Evolutionary conservation across 2,329 filamentous ascomycete species (phyloP), one percentile per base, ranked within the genome.

Genomic region (Beauveria sp.): DNA sequence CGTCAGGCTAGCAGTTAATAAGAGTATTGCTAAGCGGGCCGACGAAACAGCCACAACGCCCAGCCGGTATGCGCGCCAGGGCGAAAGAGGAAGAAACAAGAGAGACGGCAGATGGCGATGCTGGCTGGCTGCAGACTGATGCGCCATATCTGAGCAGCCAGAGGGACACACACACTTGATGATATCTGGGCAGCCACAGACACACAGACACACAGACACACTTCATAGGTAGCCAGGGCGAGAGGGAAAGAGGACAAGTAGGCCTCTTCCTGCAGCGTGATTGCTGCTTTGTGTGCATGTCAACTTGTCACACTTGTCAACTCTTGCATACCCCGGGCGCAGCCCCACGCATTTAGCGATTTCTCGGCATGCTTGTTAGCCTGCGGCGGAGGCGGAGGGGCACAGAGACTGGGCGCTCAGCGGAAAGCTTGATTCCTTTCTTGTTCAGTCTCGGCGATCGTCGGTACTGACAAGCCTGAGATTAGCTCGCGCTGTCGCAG

Each of bases 381-480:
- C 34, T 61, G 52, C 43, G 43, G 59, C 59, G 59, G 59, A 51
- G 50, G 58, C 50, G 59, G 59, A 55, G 51, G 61, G 63, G 59
- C 56, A 62, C 56, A 55, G 37, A 62, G 56, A 50, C 63, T 64
- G 52, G 63, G 63, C 61, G 60, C 59, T 47, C 52, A 62, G 63
- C 61, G 61, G 61, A 64, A 63, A 64, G 63, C 63, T 64, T 64
- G 59, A 61, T 63, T 60, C 62, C 43, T 48, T 55, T 64, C 55
- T 58, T 58, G 60, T 44, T 55, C 43, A 37, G 44, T 34, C 55
- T 62, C 18, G 55, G 60, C 60, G 59, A 61, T 61, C 59, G 44
- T 28, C 18, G 18, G 37, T 20, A n/a, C 7, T 24, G 34, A 51
- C 26, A 28, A 5, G 2, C 37, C 20, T 16, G 37, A 48, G 24